These are phyloP conservation scores for Neopestalotiopsis rosae DNA, from an alignment of 2,329 filamentous ascomycete genomes.

Conservation along the genomic window DNA sequence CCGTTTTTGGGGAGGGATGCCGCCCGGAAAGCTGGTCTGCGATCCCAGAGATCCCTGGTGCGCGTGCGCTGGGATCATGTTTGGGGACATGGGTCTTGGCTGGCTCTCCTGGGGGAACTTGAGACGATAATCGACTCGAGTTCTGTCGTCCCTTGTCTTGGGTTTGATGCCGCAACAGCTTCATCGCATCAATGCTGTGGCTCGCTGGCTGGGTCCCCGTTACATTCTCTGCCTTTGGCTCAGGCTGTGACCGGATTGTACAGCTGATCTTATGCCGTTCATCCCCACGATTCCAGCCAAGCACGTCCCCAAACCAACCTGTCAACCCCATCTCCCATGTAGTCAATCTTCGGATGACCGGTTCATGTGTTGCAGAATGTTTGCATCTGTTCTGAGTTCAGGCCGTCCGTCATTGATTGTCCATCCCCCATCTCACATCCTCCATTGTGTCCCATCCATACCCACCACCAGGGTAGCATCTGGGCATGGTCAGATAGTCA, in stretches of 20 bases:
- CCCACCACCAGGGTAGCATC: slow-evolving; percentile 31
- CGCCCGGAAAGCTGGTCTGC: slow-evolving; percentile 38
- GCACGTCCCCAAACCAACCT: slow-evolving; percentile 32
- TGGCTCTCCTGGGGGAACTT: slow-evolving; percentile 41
- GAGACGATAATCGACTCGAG: slow-evolving; percentile 50
- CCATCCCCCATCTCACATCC: slow-evolving; percentile 9
- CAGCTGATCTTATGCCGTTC: slow-evolving; percentile 53
- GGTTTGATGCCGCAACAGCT: slow-evolving; percentile 41
- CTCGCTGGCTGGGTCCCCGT: slow-evolving; percentile 23
- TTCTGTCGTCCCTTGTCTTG: slow-evolving; percentile 37
- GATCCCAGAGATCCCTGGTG: slow-evolving; percentile 25
- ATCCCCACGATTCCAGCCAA: slow-evolving; percentile 33
- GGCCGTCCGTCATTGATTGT: not conserved
- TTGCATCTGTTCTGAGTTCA: slow-evolving; percentile 31
- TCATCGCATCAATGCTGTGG: slow-evolving; percentile 39
- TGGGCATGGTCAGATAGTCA: not conserved
- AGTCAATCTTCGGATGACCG: slow-evolving; percentile 34
- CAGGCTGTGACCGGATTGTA: slow-evolving; percentile 53
- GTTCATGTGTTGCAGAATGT: slow-evolving; percentile 33
- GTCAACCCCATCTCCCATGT: slow-evolving; percentile 27
- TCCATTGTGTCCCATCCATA: slow-evolving; percentile 23
- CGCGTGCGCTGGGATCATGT: slow-evolving; percentile 29
- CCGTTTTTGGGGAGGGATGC: slow-evolving; percentile 36
- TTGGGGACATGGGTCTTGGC: slow-evolving; percentile 40
- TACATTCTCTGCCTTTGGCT: slow-evolving; percentile 31